Evolutionary conservation across 2,329 filamentous ascomycete species (phyloP).

Genomic region (Fusarium solani-melongenae): DNA sequence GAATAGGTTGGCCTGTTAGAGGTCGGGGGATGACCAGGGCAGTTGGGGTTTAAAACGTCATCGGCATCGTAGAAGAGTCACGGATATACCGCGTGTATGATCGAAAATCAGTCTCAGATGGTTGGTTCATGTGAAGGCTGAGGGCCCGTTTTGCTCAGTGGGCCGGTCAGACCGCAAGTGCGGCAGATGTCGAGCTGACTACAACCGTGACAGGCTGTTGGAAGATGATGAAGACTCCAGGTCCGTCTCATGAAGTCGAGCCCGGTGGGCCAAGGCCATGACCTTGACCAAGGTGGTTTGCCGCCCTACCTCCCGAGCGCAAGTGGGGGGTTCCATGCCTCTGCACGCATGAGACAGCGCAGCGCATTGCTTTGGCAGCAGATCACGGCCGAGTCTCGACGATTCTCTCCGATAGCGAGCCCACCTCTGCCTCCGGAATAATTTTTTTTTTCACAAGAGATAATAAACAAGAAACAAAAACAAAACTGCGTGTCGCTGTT

Average conservation of each 20-base stretch:
- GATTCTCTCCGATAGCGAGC: not conserved
- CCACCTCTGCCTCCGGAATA: not conserved
- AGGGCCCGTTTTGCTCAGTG: not conserved
- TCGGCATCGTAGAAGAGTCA: constrained; percentile 1
- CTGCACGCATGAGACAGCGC: not conserved
- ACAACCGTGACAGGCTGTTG: not conserved
- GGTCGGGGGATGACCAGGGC: not conserved
- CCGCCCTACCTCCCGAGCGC: not conserved
- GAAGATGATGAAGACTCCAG: not conserved
- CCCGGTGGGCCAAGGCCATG: not conserved
- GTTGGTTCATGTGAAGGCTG: not conserved
- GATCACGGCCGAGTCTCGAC: not conserved
- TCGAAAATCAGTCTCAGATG: not conserved
- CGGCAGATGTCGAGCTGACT: not conserved
- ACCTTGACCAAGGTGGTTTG: not conserved
- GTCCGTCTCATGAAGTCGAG: not conserved
- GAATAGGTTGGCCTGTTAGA: not conserved
- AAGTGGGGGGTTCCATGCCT: not conserved
- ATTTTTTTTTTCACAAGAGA: not conserved
- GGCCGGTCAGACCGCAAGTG: not conserved
- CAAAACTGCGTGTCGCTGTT: not conserved
- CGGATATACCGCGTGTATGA: not conserved
- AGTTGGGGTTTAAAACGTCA: not conserved
- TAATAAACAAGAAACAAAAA: constrained; percentile 4
- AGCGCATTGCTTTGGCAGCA: constrained; percentile 4